A percentile compares a stretch with the other conserved stretches of the same genome.
Evolutionary conservation across 352 stramenopile genomes (phyloP).

Genomic region (Thalassiosira tumida): DNA sequence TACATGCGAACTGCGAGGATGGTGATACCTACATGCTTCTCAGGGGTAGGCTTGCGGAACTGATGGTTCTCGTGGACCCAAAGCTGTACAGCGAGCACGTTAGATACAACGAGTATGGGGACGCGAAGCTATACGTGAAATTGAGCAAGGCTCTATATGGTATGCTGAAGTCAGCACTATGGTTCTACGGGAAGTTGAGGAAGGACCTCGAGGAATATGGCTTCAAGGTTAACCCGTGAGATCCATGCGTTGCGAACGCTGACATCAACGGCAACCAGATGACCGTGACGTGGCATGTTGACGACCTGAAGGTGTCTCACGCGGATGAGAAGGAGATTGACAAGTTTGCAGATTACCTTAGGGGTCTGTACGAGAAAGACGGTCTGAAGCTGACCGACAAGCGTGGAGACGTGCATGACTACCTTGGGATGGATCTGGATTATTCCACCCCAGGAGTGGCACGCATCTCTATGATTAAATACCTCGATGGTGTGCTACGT

Average conservation of each 20-base stretch:
- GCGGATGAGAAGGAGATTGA: background rate
- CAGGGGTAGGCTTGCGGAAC: conserved; percentile 28
- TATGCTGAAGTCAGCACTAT: conserved; percentile 43
- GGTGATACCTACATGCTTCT: conserved; percentile 47
- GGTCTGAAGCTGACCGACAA: conserved; percentile 16
- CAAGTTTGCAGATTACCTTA: background rate
- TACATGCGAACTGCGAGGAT: conserved; percentile 56
- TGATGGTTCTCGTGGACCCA: conserved; percentile 60
- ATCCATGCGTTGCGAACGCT: conserved; percentile 42
- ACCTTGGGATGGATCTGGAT: conserved; percentile 43
- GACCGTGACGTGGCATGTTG: conserved; percentile 48
- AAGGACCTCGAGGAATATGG: background rate
- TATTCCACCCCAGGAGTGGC: conserved; percentile 38
- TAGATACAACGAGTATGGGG: background rate
- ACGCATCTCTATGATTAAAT: conserved; percentile 60
- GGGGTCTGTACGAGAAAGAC: background rate
- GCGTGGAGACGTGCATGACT: conserved; percentile 53
- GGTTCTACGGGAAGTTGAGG: conserved; percentile 70
- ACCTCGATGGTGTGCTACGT: background rate
- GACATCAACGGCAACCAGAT: conserved; percentile 10
- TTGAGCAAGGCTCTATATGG: conserved; percentile 75
- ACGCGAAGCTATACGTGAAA: conserved; percentile 23
- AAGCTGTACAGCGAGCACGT: conserved; percentile 10
- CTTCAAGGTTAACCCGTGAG: conserved; percentile 32
- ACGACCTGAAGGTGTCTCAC: conserved; percentile 82